Percentiles rank a stretch among this genome's conserved stretches.
These are phyloP conservation scores for Aspergillus caelatus DNA, from an alignment of 2,329 filamentous ascomycete genomes.

Conservation along the genomic window DNA sequence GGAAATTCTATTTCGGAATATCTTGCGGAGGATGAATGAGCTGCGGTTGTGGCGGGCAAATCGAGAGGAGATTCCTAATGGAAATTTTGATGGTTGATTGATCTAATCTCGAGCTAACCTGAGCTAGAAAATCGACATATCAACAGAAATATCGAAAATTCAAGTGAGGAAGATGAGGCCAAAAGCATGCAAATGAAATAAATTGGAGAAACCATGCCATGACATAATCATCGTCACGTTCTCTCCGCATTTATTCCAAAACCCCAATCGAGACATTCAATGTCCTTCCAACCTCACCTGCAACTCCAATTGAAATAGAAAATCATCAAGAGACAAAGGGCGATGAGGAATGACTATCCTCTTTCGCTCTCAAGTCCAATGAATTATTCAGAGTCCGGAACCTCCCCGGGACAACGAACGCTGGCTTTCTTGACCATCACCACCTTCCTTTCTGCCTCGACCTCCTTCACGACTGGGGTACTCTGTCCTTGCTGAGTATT, in stretches of 20 bases:
- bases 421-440: neutral
- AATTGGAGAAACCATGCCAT: constrained; percentile 15
- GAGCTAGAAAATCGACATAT: neutral
- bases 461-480: neutral
- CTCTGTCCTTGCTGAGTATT: neutral
- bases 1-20: neutral
- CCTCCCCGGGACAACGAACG: neutral
- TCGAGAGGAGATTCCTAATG: neutral
- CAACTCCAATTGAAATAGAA: neutral
- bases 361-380: neutral
- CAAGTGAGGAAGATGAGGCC: neutral
- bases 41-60: neutral
- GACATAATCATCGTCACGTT: constrained; percentile 16
- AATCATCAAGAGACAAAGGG: neutral
- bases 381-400: neutral
- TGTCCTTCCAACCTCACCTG: neutral
- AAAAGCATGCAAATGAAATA: neutral
- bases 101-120: neutral
- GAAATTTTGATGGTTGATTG: neutral
- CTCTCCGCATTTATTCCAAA: neutral
- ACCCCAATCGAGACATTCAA: neutral
- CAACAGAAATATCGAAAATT: neutral
- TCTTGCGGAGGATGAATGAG: neutral
- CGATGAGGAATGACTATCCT: neutral
- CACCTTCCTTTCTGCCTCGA: neutral